phyloP scores from a whole-genome alignment of 768 basidiomycete genomes.

The Lentinula lateritia region DNA sequence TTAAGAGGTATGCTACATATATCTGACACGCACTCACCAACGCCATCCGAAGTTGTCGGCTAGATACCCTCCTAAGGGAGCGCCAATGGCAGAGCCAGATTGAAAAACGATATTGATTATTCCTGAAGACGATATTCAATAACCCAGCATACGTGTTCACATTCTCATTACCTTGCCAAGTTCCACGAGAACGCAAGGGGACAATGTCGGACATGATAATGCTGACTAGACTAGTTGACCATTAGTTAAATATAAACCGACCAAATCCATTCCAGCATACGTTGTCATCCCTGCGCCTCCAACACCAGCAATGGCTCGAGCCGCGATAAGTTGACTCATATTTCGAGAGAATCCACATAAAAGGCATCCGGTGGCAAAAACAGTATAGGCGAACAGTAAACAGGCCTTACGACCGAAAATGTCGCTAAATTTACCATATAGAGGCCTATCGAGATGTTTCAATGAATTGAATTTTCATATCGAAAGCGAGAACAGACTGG shows the following conservation, averaged over 20 bases:
- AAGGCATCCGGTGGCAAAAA: constrained; percentile 51
- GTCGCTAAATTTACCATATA: constrained; percentile 12
- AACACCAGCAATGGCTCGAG: constrained; percentile 51
- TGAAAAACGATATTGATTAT: constrained; percentile 1
- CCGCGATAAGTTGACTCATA: constrained; percentile 48
- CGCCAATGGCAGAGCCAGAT: constrained; percentile 20
- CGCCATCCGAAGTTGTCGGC: constrained; percentile 34
- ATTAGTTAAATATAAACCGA: background rate
- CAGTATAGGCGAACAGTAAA: constrained; percentile 46
- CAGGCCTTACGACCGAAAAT: constrained; percentile 45
- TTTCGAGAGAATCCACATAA: constrained; percentile 48
- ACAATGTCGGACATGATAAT: constrained; percentile 20
- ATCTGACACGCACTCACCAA: constrained; percentile 18
- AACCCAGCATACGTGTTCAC: too few species aligned
- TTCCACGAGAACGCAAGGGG: constrained; percentile 29
- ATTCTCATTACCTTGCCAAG: constrained; percentile 26
- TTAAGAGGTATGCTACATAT: background rate
- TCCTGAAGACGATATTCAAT: background rate
- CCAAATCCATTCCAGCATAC: constrained; percentile 27
- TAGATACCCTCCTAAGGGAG: constrained; percentile 33
- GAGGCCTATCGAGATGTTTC: background rate
- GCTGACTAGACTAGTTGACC: background rate
- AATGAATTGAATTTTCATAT: background rate
- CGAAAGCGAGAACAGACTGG: background rate
- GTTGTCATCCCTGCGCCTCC: constrained; percentile 62